Evolutionary conservation across 371 early-diverging fungal species (phyloP), one percentile per base, ranked within the genome.

Genomic region (Mortierella sp.): DNA sequence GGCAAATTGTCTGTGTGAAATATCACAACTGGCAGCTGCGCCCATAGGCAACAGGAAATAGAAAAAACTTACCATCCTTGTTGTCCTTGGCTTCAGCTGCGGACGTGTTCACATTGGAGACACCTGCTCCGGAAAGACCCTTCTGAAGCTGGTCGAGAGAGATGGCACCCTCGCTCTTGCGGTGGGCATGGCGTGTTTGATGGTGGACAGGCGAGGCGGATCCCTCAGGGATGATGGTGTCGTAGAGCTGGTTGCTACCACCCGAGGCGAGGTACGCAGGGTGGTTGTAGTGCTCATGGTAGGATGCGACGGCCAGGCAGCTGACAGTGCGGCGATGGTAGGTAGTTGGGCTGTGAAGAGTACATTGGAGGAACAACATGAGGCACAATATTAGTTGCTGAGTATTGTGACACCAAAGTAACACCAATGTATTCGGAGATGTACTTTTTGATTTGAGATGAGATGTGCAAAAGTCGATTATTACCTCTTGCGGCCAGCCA

Each of bases 301-400:
- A 77, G 7, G 86, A 79, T 3, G 86, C 82, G 10, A 82, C 77
- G 21, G 86, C 80, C 51, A 86, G 24, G 70, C 86, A 86, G 70
- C 86, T 86, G 38, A 86, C 80, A 35, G 86, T 71, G 71, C 86
- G 86, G 32, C 86, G 86, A 44, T 82, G 86, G 46, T 86, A 82
- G 71, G 75, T 79, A 14, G 24, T 32, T 14, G 76, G 71, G 35
- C 78, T 78, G 24, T 24, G 71, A 18, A 21, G 65, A 32, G 27
- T 35, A 24, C 49, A 35, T 10, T 46, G 7, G 49, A 18, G 73
- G 24, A n/a, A 46, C 41, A 38, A 65, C 24, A 43, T 72, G 32
- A 46, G 35, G 35, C 4, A 35, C 12, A 46, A 46, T 46, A 29
- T 63, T 32, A 63, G 35, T 5, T 51, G 7, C 16, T 5, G 21